phyloP scores from a whole-genome alignment of 768 basidiomycete genomes.

The Psilocybe azurescens region DNA sequence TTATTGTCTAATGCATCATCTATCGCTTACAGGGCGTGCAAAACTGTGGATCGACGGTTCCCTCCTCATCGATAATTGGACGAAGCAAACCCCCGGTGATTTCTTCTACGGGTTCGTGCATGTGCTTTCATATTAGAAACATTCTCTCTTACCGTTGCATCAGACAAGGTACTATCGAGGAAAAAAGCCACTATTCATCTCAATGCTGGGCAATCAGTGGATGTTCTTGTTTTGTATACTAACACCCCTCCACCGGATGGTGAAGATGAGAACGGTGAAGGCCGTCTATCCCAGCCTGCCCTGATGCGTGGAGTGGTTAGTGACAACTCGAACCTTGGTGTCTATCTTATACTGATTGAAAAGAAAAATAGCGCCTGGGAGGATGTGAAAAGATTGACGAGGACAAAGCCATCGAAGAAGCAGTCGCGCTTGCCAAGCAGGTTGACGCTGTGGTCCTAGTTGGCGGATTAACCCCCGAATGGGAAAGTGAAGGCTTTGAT shows the following conservation, averaged over 20 bases:
- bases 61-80: slow-evolving; percentile 74
- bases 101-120: slow-evolving; percentile 67
- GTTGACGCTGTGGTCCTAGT: slow-evolving; percentile 64
- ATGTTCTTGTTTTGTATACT: slow-evolving; percentile 68
- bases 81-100: slow-evolving; percentile 67
- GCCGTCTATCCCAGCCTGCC: slow-evolving; percentile 61
- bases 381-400: slow-evolving; percentile 66
- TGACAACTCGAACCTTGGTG: neutral
- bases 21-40: slow-evolving; percentile 48
- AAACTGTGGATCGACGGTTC: slow-evolving; percentile 67
- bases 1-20: neutral
- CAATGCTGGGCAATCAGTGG: slow-evolving; percentile 48
- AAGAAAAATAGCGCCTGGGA: slow-evolving; percentile 58
- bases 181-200: slow-evolving; percentile 56
- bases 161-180: slow-evolving; percentile 70
- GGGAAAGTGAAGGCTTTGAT: slow-evolving; percentile 81
- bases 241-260: slow-evolving; percentile 58
- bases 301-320: slow-evolving; percentile 72
- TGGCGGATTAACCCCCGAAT: slow-evolving; percentile 69
- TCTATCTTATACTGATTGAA: neutral
- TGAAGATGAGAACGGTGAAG: slow-evolving; percentile 46
- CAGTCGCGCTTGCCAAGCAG: slow-evolving; percentile 56
- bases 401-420: slow-evolving; percentile 59
- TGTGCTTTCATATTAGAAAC: neutral
- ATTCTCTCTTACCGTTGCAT: neutral